phyloP scores from a whole-genome alignment of 129 eudicot genomes.

The Saussurea involucrata region DNA sequence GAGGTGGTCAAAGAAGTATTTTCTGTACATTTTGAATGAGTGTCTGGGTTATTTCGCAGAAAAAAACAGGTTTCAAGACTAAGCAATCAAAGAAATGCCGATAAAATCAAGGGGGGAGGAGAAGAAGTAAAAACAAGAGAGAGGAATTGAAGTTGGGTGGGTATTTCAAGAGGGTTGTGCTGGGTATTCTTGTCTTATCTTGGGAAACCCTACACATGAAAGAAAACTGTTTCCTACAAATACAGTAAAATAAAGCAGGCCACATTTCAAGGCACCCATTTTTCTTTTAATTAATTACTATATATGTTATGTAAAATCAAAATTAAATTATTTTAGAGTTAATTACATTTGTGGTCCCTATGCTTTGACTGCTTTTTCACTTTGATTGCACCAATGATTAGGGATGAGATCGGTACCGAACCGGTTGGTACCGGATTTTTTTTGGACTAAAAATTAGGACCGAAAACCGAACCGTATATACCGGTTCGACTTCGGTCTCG shows the following conservation, averaged over 20 bases:
- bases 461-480: too few relatives aligned
- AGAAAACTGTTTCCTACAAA: conserved; percentile 27
- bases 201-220: conserved; percentile 31
- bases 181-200: conserved; percentile 36
- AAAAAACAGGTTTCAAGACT: conserved; percentile 2
- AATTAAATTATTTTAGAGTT: neutral
- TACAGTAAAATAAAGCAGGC: conserved; percentile 4
- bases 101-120: conserved; percentile 5
- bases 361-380: neutral
- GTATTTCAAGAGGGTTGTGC: conserved; percentile 17
- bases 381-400: too few relatives aligned
- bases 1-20: conserved; percentile 10
- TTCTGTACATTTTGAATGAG: conserved; percentile 20
- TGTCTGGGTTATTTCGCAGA: conserved; percentile 7
- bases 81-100: neutral
- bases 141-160: neutral
- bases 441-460: too few relatives aligned
- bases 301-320: neutral
- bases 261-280: conserved; percentile 5
- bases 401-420: too few relatives aligned
- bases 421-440: too few relatives aligned
- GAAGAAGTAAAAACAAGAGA: neutral
- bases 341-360: neutral
- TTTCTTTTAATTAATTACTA: neutral
- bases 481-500: too few relatives aligned